These are phyloP conservation scores for Cryomyces minteri DNA, from an alignment of 495 filamentous ascomycete species.

Conservation along the genomic window DNA sequence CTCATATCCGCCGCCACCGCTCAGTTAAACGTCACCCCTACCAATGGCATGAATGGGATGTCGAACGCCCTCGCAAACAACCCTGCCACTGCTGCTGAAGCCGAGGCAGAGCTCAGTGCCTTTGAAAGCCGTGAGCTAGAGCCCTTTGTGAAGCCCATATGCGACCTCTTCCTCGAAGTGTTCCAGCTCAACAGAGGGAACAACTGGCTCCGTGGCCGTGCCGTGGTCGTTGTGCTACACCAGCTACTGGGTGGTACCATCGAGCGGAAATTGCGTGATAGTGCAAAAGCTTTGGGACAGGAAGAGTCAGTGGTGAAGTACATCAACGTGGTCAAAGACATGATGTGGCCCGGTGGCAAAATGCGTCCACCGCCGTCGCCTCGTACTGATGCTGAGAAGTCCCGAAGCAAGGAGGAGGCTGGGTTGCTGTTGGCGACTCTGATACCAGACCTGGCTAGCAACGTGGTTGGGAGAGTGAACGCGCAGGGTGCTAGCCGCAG, in stretches of 20 bases:
- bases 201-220: constrained; percentile 85
- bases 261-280: constrained; percentile 82
- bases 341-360: constrained; percentile 64
- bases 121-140: constrained; percentile 80
- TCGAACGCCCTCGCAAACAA: constrained; percentile 32
- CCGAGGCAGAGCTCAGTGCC: constrained; percentile 83
- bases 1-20: constrained; percentile 74
- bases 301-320: constrained; percentile 68
- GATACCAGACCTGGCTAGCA: constrained; percentile 28
- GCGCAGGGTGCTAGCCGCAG: constrained; percentile 18
- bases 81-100: constrained; percentile 60
- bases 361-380: constrained; percentile 18
- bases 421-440: constrained; percentile 23
- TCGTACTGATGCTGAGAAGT: constrained; percentile 27
- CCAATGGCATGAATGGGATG: constrained; percentile 21
- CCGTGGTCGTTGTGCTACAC: constrained; percentile 70
- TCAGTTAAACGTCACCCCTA: constrained; percentile 38
- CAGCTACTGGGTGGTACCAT: constrained; percentile 68
- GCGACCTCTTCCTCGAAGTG: constrained; percentile 88
- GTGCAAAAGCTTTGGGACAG: constrained; percentile 43
- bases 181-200: constrained; percentile 90
- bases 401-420: constrained; percentile 29
- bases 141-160: constrained; percentile 96
- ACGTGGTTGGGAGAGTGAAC: constrained; percentile 23
- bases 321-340: constrained; percentile 45